Percentiles rank a stretch among this genome's conserved stretches.
Evolutionary conservation across 148 eudicot genomes (phyloP).

Genomic region (Chenopodium berlandieri): DNA sequence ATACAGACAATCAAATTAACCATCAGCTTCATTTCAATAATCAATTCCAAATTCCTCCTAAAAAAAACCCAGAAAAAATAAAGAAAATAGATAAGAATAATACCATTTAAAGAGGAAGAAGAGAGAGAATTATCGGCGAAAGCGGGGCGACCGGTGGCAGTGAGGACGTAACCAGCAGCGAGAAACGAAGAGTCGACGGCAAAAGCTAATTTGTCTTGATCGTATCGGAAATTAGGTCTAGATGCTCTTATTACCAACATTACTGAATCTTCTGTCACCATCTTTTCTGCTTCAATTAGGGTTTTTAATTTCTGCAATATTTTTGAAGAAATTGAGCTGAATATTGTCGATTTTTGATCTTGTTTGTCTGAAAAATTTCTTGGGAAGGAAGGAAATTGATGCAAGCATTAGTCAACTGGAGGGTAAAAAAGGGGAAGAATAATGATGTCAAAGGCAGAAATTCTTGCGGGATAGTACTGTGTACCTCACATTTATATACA

Average conservation of each 20-base stretch:
- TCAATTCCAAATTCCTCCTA: neutral
- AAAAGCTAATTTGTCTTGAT: constrained; percentile 64
- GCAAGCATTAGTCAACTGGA: no score
- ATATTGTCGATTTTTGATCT: no score
- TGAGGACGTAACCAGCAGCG: constrained; percentile 58
- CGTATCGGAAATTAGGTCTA: constrained; percentile 57
- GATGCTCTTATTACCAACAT: constrained; percentile 77
- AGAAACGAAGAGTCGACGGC: constrained; percentile 62
- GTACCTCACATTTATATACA: no score
- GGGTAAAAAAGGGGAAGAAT: no score
- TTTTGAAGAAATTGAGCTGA: no score
- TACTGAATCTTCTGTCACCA: constrained; percentile 61
- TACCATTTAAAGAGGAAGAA: constrained; percentile 51
- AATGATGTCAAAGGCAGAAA: no score
- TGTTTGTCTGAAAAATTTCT: no score
- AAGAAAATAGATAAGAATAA: neutral
- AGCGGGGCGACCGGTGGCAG: constrained; percentile 67
- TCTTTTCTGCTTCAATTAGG: neutral
- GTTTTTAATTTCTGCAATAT: no score
- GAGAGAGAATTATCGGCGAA: constrained; percentile 46
- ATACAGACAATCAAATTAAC: no score
- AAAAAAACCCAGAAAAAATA: neutral
- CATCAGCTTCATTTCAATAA: neutral
- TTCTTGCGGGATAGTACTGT: no score
- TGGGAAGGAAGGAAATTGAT: no score